These are phyloP conservation scores for Pisolithus orientalis DNA, from an alignment of 768 basidiomycete species.

Conservation along the genomic window DNA sequence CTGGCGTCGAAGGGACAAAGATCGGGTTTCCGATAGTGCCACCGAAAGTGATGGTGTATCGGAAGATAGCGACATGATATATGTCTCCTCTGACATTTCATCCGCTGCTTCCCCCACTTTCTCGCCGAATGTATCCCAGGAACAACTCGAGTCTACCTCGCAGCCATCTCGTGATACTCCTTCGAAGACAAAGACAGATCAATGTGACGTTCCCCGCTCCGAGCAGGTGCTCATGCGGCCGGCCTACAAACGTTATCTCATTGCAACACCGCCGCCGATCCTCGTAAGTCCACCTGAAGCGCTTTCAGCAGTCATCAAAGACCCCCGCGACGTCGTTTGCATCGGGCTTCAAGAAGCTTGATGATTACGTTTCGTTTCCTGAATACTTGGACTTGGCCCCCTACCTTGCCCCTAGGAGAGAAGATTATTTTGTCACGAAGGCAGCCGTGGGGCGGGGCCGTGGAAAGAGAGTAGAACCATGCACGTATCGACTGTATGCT, in stretches of 20 bases:
- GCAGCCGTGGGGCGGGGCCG: slow-evolving; percentile 18
- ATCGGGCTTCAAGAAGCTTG: slow-evolving; percentile 79
- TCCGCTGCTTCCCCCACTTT: slow-evolving; percentile 24
- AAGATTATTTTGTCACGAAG: slow-evolving; percentile 54
- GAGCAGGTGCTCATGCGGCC: slow-evolving; percentile 71
- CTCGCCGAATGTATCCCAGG: slow-evolving; percentile 28
- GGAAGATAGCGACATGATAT: slow-evolving; percentile 30
- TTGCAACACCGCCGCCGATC: slow-evolving; percentile 77
- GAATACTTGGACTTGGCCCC: slow-evolving; percentile 80
- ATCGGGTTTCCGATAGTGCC: slow-evolving; percentile 19
- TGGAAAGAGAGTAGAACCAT: slow-evolving; percentile 28
- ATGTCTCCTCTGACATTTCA: slow-evolving; percentile 29
- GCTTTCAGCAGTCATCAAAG: slow-evolving; percentile 83
- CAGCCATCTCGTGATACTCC: slow-evolving; percentile 18
- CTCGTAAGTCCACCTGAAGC: slow-evolving; percentile 88
- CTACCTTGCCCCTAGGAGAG: slow-evolving; percentile 77
- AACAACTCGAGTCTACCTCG: slow-evolving; percentile 14
- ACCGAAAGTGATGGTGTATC: slow-evolving; percentile 28
- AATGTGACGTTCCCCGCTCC: slow-evolving; percentile 29
- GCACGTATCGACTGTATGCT: slow-evolving; percentile 68
- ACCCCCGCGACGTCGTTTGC: slow-evolving; percentile 56
- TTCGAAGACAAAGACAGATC: slow-evolving; percentile 28
- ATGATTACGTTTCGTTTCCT: slow-evolving; percentile 89
- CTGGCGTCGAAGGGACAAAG: slow-evolving; percentile 12
- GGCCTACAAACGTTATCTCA: slow-evolving; percentile 93